Conservation (phyloP, 1,284 basidiomycete species). For the Leccinum pseudoinsigne region DNA sequence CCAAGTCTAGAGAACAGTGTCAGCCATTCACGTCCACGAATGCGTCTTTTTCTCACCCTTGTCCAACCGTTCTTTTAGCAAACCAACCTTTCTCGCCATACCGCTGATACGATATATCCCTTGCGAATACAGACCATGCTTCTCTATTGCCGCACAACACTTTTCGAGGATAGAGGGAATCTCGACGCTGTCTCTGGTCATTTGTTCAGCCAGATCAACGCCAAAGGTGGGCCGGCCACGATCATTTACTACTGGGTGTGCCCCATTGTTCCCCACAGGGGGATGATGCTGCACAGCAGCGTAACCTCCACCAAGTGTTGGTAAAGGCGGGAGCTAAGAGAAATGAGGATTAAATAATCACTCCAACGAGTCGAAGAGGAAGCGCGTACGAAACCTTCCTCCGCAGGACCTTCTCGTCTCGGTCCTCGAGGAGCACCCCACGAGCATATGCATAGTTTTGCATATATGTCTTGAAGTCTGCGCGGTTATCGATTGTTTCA, state of each 20-base stretch:
- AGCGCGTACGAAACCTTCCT: conserved; percentile 83
- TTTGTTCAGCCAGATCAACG: conserved; percentile 89
- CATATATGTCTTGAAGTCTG: conserved; percentile 97
- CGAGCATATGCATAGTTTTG: conserved; percentile 92
- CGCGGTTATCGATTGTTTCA: conserved; percentile 91
- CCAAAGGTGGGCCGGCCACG: conserved; percentile 83
- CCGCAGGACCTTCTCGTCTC: conserved; percentile 78
- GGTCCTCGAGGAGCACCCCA: conserved; percentile 67
- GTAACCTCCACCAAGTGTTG: conserved; percentile 41
- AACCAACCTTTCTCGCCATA: conserved; percentile 85
- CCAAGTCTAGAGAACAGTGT: conserved; percentile 62
- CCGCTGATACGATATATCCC: conserved; percentile 96
- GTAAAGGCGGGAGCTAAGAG: conserved; percentile 60
- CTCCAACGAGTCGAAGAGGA: conserved; percentile 14
- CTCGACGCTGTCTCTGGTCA: conserved; percentile 86
- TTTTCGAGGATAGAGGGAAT: conserved; percentile 89
- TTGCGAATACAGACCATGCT: conserved; percentile 79
- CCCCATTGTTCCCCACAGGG: conserved; percentile 28
- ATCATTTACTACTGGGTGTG: conserved; percentile 48
- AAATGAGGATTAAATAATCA: conserved; percentile 9
- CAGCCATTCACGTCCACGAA: conserved; percentile 6
- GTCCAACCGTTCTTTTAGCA: conserved; percentile 85
- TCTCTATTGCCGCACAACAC: conserved; percentile 92
- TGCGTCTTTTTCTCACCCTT: conserved; percentile 52
- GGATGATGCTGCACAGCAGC: conserved; percentile 29